phyloP scores from a whole-genome alignment of 495 filamentous ascomycete genomes.

The Chaetomium cochliodes region DNA sequence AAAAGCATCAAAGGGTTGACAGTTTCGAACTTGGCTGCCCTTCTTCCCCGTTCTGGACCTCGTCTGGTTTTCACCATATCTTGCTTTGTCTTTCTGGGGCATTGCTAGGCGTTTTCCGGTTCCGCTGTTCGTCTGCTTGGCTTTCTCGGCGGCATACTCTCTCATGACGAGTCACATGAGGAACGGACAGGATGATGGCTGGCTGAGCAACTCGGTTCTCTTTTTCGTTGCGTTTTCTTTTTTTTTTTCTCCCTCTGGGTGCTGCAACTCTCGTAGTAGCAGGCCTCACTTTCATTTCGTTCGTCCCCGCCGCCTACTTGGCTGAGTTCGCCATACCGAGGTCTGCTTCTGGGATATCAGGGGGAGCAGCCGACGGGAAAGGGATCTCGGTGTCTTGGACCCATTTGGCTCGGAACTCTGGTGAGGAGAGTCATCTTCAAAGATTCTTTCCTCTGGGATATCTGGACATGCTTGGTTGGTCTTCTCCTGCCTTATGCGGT shows the following conservation, averaged over 20 bases:
- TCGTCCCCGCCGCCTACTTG: background rate
- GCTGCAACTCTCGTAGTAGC: background rate
- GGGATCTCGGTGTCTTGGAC: background rate
- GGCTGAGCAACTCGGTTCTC: constrained; percentile 12
- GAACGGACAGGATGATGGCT: constrained; percentile 22
- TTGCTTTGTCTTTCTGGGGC: constrained; percentile 22
- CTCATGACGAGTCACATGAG: constrained; percentile 21
- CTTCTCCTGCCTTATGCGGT: background rate
- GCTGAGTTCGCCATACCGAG: background rate
- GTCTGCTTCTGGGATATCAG: background rate
- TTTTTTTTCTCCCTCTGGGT: constrained; percentile 10
- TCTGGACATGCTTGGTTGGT: background rate
- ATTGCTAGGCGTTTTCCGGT: constrained; percentile 28
- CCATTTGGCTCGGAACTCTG: constrained; percentile 7
- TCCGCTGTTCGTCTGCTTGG: constrained; percentile 10
- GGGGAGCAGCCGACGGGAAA: background rate
- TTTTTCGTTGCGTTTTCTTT: constrained; percentile 11
- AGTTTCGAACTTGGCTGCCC: constrained; percentile 10
- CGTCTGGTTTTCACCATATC: constrained; percentile 17
- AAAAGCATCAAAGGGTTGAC: constrained; percentile 20
- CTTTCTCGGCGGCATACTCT: constrained; percentile 11
- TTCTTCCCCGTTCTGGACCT: constrained; percentile 10
- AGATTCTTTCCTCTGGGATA: constrained; percentile 2
- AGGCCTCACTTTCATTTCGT: constrained; percentile 15
- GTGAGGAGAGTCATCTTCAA: background rate